Conservation (phyloP, 1,139 yeast genomes). For the Lodderomyces theae region DNA sequence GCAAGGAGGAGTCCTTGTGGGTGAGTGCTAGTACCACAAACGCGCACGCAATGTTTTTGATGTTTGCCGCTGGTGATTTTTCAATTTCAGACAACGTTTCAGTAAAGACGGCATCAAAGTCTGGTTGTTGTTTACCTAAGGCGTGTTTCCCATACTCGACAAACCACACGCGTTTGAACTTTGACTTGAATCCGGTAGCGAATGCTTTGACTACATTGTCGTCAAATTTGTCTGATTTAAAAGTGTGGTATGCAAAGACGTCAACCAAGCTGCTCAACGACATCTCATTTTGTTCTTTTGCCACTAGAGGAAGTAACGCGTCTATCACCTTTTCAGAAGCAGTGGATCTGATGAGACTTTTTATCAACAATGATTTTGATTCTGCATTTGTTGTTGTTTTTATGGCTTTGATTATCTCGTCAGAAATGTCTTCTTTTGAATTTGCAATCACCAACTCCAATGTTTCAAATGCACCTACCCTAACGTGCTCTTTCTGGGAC, state of each 20-base stretch:
- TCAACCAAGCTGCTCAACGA: conserved; percentile 52
- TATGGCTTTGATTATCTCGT: conserved; percentile 55
- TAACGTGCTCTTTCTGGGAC: conserved; percentile 65
- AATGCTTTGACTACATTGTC: conserved; percentile 11
- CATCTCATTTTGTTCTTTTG: conserved; percentile 74
- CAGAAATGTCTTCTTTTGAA: conserved; percentile 27
- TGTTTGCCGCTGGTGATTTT: conserved; percentile 47
- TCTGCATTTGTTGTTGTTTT: conserved; percentile 69
- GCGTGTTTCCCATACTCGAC: conserved; percentile 42
- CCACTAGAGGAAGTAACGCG: conserved; percentile 48
- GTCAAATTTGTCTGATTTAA: conserved; percentile 12
- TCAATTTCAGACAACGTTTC: conserved; percentile 43
- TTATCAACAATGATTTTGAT: conserved; percentile 43
- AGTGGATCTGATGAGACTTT: conserved; percentile 10
- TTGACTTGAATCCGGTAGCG: conserved; percentile 57
- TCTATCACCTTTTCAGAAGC: conserved; percentile 41
- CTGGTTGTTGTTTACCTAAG: conserved; percentile 3
- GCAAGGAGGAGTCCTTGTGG: conserved; percentile 18
- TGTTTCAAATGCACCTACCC: conserved; percentile 50
- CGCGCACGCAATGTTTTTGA: conserved; percentile 49
- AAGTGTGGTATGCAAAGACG: conserved; percentile 43
- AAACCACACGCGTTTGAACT: conserved; percentile 69
- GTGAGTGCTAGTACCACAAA: conserved; percentile 32
- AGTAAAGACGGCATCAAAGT: conserved; percentile 10
- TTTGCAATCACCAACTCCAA: conserved; percentile 27